Base-by-base conservation (phyloP, 495 filamentous ascomycete genomes). In the Coniosporium apollinis region DNA sequence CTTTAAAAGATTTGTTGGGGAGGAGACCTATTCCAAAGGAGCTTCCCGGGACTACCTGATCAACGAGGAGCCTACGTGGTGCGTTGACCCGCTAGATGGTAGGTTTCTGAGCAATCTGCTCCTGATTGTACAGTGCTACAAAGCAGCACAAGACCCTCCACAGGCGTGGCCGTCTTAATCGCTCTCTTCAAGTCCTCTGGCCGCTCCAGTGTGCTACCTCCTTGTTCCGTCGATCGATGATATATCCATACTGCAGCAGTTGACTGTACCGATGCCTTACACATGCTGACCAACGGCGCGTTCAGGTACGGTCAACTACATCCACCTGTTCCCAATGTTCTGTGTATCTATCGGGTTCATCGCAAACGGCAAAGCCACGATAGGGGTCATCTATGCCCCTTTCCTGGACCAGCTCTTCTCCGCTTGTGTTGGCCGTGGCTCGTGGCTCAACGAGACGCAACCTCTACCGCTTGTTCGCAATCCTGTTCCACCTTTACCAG, bases 271-370 rank as follows among this genome's bases (percentile, higher is more conserved):
- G n/a, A n/a, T n/a, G n/a, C n/a, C n/a, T n/a, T n/a, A n/a, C n/a
- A n/a, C n/a, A n/a, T n/a, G n/a, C n/a, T n/a, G n/a, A n/a, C n/a
- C n/a, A n/a, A n/a, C n/a, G n/a, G n/a, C n/a, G n/a, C n/a, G n/a
- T n/a, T n/a, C 29, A 56, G 52, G 75, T 46, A 81, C 76, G 10
- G 74, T 79, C 35, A 79, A 79, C 55, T 79, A 74, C 54, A 78
- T 70, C 10, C 75, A 81, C 51, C 56, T 76, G 9, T 76, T 78
- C 54, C 76, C 74, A 32, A 74, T 78, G 71, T 79, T 77, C 59
- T 81, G 75, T 49, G 66, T 78, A 42, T 72, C 66, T 19, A 76
- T 79, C 50, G 74, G 56, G 33, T 68, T 79, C 47, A 51, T 76
- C 36, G 54, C 76, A 19, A 49, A 63, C 28, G 59, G 65, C 37